Conservation (phyloP, 1,284 basidiomycete species). For the Ustilago cynodontis region DNA sequence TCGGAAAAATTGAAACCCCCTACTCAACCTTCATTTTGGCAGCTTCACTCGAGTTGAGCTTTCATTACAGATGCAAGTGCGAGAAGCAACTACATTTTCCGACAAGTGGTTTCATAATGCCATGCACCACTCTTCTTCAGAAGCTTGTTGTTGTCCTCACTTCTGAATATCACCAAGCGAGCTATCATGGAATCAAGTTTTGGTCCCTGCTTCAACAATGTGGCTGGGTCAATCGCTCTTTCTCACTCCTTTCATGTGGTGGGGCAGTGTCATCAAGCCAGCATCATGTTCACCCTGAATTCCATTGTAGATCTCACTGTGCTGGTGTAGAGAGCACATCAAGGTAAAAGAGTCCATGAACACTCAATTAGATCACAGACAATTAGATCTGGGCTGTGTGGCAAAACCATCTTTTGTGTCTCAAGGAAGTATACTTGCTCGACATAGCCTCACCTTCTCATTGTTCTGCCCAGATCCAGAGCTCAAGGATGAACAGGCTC, state of each 20-base stretch:
- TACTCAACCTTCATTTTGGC: no score
- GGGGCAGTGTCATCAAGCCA: neutral
- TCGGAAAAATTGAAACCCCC: no score
- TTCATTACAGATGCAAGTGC: no score
- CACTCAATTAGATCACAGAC: neutral
- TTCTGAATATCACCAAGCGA: neutral
- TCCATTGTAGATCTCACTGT: neutral
- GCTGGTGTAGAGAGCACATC: neutral
- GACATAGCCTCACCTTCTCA: neutral
- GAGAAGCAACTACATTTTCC: no score
- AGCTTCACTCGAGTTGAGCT: no score
- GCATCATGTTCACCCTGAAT: neutral
- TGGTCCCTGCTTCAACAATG: neutral
- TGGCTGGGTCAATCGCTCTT: slow-evolving; percentile 4
- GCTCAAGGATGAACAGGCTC: no score
- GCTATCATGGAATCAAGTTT: neutral
- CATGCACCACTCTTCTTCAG: neutral
- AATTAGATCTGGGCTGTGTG: neutral
- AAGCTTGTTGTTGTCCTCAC: slow-evolving; percentile 6
- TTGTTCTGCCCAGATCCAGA: no score
- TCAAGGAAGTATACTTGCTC: neutral
- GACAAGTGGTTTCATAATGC: no score
- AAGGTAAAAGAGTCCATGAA: neutral
- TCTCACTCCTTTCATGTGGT: neutral
- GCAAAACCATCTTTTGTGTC: neutral